A percentile compares a stretch with the other conserved stretches of the same genome.
phyloP scores from a whole-genome alignment of 2,329 filamentous ascomycete species.

The Microascus cirrosus region DNA sequence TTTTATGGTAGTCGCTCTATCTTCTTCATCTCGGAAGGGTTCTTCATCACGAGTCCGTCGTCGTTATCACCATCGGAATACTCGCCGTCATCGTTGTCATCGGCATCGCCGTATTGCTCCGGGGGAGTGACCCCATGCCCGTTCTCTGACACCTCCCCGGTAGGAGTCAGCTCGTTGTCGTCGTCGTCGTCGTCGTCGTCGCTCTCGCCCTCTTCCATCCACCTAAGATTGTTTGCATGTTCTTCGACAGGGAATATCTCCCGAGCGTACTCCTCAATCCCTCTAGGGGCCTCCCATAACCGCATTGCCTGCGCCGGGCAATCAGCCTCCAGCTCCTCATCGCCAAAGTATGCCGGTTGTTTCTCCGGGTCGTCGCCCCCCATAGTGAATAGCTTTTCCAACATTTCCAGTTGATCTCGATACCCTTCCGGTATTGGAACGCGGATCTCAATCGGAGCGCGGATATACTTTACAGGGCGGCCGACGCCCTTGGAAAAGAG shows the following conservation, averaged over 20 bases:
- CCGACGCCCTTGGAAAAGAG: conserved; percentile 71
- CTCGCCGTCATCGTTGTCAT: conserved; percentile 26
- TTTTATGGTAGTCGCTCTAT: conserved; percentile 30
- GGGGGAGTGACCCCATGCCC: not conserved
- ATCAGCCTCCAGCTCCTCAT: conserved; percentile 42
- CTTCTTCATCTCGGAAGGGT: conserved; percentile 46
- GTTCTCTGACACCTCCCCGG: not conserved
- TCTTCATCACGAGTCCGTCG: conserved; percentile 47
- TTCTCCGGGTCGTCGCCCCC: conserved; percentile 38
- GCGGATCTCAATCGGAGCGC: conserved; percentile 69
- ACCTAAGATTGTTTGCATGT: conserved; percentile 82
- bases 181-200: conserved; percentile 15
- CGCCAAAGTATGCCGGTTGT: conserved; percentile 53
- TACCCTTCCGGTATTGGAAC: conserved; percentile 84
- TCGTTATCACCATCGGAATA: conserved; percentile 40
- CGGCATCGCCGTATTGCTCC: conserved; percentile 23
- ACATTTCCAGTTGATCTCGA: conserved; percentile 68
- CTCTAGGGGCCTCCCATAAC: conserved; percentile 84
- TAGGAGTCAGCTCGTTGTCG: conserved; percentile 10
- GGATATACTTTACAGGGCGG: conserved; percentile 67
- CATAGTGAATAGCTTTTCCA: conserved; percentile 47
- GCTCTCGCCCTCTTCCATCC: conserved; percentile 62
- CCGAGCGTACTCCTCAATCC: conserved; percentile 85
- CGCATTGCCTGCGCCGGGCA: conserved; percentile 67
- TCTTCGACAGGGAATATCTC: conserved; percentile 94